Evolutionary conservation across 1,139 yeast genomes (phyloP), one percentile per base, ranked within the genome.

Genomic region (Zygosaccharomyces sapae): DNA sequence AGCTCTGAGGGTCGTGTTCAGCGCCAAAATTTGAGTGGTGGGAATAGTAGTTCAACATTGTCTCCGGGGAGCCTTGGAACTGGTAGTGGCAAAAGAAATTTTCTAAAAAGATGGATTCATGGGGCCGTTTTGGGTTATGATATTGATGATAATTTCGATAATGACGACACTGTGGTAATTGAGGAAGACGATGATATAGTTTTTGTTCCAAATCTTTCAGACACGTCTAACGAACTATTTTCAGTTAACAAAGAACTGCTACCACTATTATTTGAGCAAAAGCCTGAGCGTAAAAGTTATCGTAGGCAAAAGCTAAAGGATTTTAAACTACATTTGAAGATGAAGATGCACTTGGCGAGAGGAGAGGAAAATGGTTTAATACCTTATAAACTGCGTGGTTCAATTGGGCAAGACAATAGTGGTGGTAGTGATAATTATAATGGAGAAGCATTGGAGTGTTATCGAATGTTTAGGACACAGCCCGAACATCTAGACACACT

Each of bases 401-500:
- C 22, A 12, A 7, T 29, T 20, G n/a, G 5, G 37, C 18, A 25
- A 37, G 25, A 22, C 9, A 22, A 22, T 22, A 22, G 25, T 22
- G 43, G 35, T 12, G 10, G 12, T 16, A 33, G 31, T 10, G 41
- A 10, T 13, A 33, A 33, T 4, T 38, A 33, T 20, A 38, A 33
- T 39, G n/a, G 20, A 4, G 41, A 50, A 2, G 38, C 38, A n/a
- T 30, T 38, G 20, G 46, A 39, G 27, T 56, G 58, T 37, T 56
- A 51, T 34, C 39, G 51, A 4, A 35, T 33, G 16, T 56, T 54
- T 29, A 51, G 47, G 33, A 52, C 57, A 4, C 36, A 44, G 30
- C 48, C 57, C 19, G 43, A 45, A 3, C 54, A 55, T 13, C 40
- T 55, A 29, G 51, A 47, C 22, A 37, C 53, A 13, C 43, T 55